Evolutionary conservation across 305 asterid species (phyloP).

Genomic region (Fraxinus baroniana): DNA sequence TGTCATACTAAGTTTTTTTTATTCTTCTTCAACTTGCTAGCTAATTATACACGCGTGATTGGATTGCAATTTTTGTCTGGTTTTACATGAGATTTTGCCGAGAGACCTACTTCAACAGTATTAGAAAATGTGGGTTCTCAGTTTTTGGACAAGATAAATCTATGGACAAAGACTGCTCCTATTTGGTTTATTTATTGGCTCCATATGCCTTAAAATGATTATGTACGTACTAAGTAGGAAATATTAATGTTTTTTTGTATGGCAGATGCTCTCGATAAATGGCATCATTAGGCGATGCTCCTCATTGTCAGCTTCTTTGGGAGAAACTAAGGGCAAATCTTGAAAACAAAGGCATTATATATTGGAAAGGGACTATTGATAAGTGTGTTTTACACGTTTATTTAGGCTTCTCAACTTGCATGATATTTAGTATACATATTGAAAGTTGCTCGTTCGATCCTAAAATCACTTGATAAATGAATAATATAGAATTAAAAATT

Average conservation of each 20-base stretch:
- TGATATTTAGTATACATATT: too few relatives aligned
- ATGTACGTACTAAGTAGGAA: not conserved
- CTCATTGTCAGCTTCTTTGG: not conserved
- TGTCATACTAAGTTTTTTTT: not conserved
- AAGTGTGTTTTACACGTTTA: too few relatives aligned
- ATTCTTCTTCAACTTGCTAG: not conserved
- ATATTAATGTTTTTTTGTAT: not conserved
- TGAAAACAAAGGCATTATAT: not conserved
- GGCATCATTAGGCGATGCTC: not conserved
- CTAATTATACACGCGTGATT: not conserved
- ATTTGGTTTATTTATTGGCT: conserved; percentile 7
- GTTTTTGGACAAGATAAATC: conserved; percentile 10
- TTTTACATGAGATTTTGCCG: not conserved
- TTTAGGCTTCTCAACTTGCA: too few relatives aligned
- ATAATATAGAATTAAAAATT: too few relatives aligned
- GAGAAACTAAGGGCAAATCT: not conserved
- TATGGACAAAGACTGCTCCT: not conserved
- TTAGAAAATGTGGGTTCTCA: not conserved
- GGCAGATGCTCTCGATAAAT: not conserved
- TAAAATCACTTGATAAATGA: too few relatives aligned
- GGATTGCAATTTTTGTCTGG: not conserved
- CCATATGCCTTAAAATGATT: not conserved
- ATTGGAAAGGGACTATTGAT: not conserved
- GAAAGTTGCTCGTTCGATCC: too few relatives aligned
- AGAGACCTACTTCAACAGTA: not conserved